Conservation (phyloP, 1,139 yeast species). For the Candida freyschussii region DNA sequence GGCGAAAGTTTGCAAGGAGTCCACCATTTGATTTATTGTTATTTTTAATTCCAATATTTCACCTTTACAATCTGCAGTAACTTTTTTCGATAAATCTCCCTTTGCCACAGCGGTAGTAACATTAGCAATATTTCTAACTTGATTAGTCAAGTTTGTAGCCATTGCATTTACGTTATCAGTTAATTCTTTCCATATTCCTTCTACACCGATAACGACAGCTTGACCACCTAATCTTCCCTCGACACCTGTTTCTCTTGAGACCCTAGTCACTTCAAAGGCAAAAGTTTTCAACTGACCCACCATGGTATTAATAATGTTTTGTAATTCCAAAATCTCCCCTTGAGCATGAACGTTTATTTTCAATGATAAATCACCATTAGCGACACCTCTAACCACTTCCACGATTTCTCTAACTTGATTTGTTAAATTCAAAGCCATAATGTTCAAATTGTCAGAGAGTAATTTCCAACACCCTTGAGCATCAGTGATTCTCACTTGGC, state of each 20-base stretch:
- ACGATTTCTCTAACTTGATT: constrained; percentile 82
- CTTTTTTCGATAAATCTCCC: constrained; percentile 84
- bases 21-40: constrained; percentile 90
- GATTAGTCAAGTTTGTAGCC: constrained; percentile 88
- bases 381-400: constrained; percentile 85
- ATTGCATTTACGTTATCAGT: constrained; percentile 86
- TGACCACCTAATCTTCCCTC: constrained; percentile 89
- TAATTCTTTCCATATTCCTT: constrained; percentile 89
- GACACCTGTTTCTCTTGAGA: constrained; percentile 87
- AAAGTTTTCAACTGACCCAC: constrained; percentile 83
- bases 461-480: constrained; percentile 86
- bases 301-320: constrained; percentile 78
- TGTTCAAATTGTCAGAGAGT: constrained; percentile 77
- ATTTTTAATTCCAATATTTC: constrained; percentile 90
- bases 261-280: constrained; percentile 84
- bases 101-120: constrained; percentile 91
- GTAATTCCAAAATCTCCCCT: constrained; percentile 78
- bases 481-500: constrained; percentile 65
- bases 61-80: constrained; percentile 87
- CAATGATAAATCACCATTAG: constrained; percentile 77
- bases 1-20: constrained; percentile 80
- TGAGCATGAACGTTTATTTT: constrained; percentile 83
- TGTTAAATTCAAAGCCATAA: constrained; percentile 82
- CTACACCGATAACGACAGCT: constrained; percentile 85
- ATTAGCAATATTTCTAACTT: constrained; percentile 88